A percentile compares a stretch with the other conserved stretches of the same genome.
These are phyloP conservation scores for Podaxis sp. DNA, from an alignment of 768 basidiomycete species.

Conservation along the genomic window DNA sequence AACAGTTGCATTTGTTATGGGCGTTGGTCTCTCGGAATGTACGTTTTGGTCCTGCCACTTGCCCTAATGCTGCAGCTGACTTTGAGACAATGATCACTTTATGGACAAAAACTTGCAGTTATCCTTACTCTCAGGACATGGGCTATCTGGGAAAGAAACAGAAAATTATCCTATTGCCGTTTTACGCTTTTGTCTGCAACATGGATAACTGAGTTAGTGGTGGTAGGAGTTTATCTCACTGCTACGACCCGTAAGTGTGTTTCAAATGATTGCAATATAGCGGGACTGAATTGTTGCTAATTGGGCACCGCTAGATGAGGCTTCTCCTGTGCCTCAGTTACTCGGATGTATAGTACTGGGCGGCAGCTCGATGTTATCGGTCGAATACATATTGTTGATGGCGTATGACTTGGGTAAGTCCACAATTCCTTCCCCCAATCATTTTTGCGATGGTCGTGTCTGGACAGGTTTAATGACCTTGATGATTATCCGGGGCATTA, in stretches of 20 bases:
- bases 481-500: not conserved
- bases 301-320: not conserved
- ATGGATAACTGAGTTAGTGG: not conserved
- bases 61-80: no score
- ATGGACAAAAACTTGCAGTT: not conserved
- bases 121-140: conserved; percentile 7
- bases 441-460: not conserved
- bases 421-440: not conserved
- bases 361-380: not conserved
- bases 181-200: not conserved
- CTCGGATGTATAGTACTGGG: not conserved
- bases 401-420: conserved; percentile 4
- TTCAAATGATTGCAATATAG: not conserved
- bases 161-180: not conserved
- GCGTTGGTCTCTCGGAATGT: no score
- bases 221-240: not conserved
- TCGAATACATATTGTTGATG: not conserved
- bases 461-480: not conserved
- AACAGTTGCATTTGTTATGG: no score
- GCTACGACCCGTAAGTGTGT: not conserved
- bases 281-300: not conserved
- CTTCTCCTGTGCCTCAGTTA: not conserved
- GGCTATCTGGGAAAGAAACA: not conserved
- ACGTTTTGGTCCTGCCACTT: no score
- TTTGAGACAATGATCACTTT: no score